phyloP scores from a whole-genome alignment of 2,329 filamentous ascomycete species.

The Fusarium bulbicola region DNA sequence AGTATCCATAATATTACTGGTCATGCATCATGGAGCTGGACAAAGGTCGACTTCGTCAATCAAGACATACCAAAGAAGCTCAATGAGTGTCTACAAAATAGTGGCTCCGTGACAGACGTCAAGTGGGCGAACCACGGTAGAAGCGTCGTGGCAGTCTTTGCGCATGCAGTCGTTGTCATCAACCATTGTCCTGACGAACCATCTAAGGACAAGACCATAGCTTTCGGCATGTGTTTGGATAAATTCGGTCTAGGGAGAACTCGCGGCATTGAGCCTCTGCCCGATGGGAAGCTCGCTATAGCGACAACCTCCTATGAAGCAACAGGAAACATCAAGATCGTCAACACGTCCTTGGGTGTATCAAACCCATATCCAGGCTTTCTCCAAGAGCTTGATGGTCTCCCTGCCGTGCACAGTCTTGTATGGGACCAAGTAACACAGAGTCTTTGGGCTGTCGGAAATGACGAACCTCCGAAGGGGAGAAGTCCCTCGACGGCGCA shows the following conservation, averaged over 20 bases:
- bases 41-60: neutral
- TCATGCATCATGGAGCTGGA: neutral
- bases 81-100: neutral
- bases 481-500: neutral
- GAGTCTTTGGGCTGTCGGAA: neutral
- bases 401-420: neutral
- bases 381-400: neutral
- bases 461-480: neutral
- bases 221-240: neutral
- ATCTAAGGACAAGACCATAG: neutral
- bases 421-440: neutral
- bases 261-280: neutral
- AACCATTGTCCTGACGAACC: neutral
- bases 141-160: neutral
- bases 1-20: neutral
- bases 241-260: neutral
- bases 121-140: neutral
- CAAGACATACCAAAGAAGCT: neutral
- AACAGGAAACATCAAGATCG: neutral
- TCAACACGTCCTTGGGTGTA: neutral
- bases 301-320: neutral
- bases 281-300: neutral
- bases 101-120: neutral
- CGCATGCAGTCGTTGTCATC: neutral
- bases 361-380: neutral